phyloP scores from a whole-genome alignment of 2,329 filamentous ascomycete genomes.

The Hymenoscyphus repandus region DNA sequence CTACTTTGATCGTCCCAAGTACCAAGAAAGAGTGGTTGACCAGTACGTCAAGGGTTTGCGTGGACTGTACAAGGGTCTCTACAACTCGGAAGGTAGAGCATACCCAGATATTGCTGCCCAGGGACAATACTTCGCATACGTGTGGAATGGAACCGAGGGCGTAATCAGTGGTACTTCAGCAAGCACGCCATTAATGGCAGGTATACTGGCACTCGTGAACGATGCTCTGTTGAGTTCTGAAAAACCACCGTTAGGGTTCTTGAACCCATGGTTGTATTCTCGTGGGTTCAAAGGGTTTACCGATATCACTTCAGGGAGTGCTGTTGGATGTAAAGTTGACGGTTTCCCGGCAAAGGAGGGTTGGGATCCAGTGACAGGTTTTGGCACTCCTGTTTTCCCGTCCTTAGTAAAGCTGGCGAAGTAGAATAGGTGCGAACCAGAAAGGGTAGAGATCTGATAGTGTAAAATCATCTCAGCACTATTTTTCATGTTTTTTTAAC shows the following conservation, averaged over 20 bases:
- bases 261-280: conserved; percentile 39
- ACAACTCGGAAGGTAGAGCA: conserved; percentile 30
- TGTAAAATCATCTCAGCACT: too few relatives aligned
- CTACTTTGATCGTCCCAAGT: conserved; percentile 40
- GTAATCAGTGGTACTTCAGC: conserved; percentile 46
- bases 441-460: too few relatives aligned
- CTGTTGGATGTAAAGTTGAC: conserved; percentile 34
- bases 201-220: conserved; percentile 56
- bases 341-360: conserved; percentile 29
- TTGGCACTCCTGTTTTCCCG: conserved; percentile 27
- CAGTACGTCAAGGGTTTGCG: conserved; percentile 28
- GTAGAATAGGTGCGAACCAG: too few relatives aligned
- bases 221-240: conserved; percentile 50
- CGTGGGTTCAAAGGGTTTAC: conserved; percentile 19
- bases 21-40: conserved; percentile 36
- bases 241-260: conserved; percentile 37
- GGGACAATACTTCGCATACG: conserved; percentile 47
- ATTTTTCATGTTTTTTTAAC: too few relatives aligned
- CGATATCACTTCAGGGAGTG: conserved; percentile 36
- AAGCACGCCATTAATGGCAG: conserved; percentile 50
- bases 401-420: conserved; percentile 4
- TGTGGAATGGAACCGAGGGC: conserved; percentile 31
- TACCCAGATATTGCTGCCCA: conserved; percentile 48
- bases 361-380: conserved; percentile 36
- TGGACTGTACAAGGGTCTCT: conserved; percentile 23